Evolutionary conservation across 495 filamentous ascomycete genomes (phyloP).

Genomic region (Jackrogersella minutella): DNA sequence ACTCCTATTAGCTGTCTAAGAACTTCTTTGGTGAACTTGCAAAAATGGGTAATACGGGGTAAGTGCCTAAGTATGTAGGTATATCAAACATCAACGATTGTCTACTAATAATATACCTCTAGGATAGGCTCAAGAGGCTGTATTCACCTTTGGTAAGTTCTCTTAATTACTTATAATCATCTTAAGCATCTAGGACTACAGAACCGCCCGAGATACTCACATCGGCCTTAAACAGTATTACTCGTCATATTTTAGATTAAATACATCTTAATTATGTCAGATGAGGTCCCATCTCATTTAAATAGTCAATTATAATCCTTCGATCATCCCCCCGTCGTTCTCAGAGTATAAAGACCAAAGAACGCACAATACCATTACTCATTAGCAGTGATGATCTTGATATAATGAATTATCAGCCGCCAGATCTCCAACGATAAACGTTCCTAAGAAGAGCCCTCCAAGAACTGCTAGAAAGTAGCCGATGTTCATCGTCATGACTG

Average conservation of each 20-base stretch:
- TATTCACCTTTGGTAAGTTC: too few species aligned
- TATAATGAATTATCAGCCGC: constrained; percentile 30
- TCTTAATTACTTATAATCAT: too few species aligned
- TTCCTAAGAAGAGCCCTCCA: constrained; percentile 76
- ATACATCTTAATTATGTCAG: background rate
- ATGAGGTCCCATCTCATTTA: background rate
- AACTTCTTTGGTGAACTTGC: too few species aligned
- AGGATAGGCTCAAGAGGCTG: too few species aligned
- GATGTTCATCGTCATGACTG: constrained; percentile 88
- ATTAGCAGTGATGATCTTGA: constrained; percentile 31
- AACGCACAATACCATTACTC: background rate
- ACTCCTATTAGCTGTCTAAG: too few species aligned
- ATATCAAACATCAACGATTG: too few species aligned
- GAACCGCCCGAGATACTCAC: background rate
- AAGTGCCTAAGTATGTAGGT: too few species aligned
- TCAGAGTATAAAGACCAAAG: background rate
- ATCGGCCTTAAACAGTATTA: background rate
- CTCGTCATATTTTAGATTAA: background rate
- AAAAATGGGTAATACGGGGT: too few species aligned
- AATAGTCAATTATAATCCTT: background rate
- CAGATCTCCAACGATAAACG: constrained; percentile 66
- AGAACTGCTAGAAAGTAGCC: constrained; percentile 84
- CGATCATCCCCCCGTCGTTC: background rate
- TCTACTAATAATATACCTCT: too few species aligned
- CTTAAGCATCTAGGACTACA: too few species aligned